Conservation (phyloP, 495 filamentous ascomycete species). For the Penicillium silybi region DNA sequence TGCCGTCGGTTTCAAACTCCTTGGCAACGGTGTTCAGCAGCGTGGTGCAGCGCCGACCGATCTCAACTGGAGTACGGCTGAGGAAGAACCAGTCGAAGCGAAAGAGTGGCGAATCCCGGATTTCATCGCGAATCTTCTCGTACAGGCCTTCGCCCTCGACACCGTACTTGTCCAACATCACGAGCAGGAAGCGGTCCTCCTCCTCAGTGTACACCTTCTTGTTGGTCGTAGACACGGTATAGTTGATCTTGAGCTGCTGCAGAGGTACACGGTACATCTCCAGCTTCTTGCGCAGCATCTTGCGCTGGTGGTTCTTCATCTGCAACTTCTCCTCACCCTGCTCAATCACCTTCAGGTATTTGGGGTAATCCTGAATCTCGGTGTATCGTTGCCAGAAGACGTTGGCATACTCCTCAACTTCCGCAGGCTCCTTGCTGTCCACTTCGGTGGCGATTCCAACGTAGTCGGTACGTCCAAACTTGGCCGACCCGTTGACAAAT, state of each 20-base stretch:
- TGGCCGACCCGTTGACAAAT: constrained; percentile 91
- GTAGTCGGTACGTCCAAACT: constrained; percentile 83
- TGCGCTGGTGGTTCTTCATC: constrained; percentile 86
- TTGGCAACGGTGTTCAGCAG: constrained; percentile 88
- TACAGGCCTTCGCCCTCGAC: constrained; percentile 81
- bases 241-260: constrained; percentile 97
- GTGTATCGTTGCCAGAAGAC: constrained; percentile 92
- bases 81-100: constrained; percentile 99
- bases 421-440: constrained; percentile 80
- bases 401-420: constrained; percentile 85
- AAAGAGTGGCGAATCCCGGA: constrained; percentile 91
- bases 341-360: constrained; percentile 82
- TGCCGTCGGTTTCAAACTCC: constrained; percentile 82
- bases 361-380: constrained; percentile 81
- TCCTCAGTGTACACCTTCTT: constrained; percentile 99
- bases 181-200: constrained; percentile 93
- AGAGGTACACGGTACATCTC: constrained; percentile 91
- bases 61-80: constrained; percentile 86
- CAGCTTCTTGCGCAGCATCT: constrained; percentile 94
- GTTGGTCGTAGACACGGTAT: constrained; percentile 97
- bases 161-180: constrained; percentile 86
- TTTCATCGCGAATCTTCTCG: constrained; percentile 84
- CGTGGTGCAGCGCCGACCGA: constrained; percentile 87
- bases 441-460: constrained; percentile 82
- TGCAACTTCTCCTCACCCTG: constrained; percentile 84